Conservation (phyloP, 2,329 filamentous ascomycete genomes). For the Pseudopyrenochaeta lycopersici region DNA sequence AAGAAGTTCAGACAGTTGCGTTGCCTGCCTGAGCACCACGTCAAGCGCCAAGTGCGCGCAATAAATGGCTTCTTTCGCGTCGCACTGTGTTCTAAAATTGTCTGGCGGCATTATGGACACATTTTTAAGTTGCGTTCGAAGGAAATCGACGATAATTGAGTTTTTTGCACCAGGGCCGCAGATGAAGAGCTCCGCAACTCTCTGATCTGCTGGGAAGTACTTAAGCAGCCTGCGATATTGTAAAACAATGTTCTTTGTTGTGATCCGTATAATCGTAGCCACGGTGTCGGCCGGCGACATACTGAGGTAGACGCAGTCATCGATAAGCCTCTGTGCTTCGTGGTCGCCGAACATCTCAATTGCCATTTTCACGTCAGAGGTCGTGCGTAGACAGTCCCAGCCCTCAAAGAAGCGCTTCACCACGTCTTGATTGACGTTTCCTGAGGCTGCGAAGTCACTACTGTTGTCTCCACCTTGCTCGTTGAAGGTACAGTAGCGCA, state of each 20-base stretch:
- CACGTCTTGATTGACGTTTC: slow-evolving; percentile 60
- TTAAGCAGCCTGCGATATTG: slow-evolving; percentile 61
- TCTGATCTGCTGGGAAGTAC: slow-evolving; percentile 34
- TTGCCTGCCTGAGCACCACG: slow-evolving; percentile 43
- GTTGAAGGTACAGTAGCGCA: slow-evolving; percentile 64
- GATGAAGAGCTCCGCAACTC: slow-evolving; percentile 67
- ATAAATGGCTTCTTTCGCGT: slow-evolving; percentile 67
- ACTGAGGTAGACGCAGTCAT: slow-evolving; percentile 55
- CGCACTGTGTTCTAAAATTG: slow-evolving; percentile 64
- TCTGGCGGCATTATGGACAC: slow-evolving; percentile 63
- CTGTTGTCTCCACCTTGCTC: slow-evolving; percentile 61
- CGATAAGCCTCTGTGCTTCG: slow-evolving; percentile 62
- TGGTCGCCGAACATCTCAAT: slow-evolving; percentile 68
- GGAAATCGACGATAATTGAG: slow-evolving; percentile 64
- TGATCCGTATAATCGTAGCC: slow-evolving; percentile 68
- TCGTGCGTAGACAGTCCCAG: slow-evolving; percentile 60
- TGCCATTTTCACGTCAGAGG: slow-evolving; percentile 66
- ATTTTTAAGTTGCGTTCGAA: slow-evolving; percentile 59
- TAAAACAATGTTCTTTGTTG: slow-evolving; percentile 66
- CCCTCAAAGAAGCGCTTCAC: slow-evolving; percentile 60
- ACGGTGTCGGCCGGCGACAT: slow-evolving; percentile 63
- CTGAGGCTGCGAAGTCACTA: slow-evolving; percentile 61
- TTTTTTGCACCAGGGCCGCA: slow-evolving; percentile 68
- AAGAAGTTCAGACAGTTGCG: background rate
- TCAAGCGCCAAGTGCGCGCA: slow-evolving; percentile 71